A percentile compares a stretch with the other conserved stretches of the same genome.
Conservation (phyloP, 208 protist species). For the Herpetomonas samuelpessoai region DNA sequence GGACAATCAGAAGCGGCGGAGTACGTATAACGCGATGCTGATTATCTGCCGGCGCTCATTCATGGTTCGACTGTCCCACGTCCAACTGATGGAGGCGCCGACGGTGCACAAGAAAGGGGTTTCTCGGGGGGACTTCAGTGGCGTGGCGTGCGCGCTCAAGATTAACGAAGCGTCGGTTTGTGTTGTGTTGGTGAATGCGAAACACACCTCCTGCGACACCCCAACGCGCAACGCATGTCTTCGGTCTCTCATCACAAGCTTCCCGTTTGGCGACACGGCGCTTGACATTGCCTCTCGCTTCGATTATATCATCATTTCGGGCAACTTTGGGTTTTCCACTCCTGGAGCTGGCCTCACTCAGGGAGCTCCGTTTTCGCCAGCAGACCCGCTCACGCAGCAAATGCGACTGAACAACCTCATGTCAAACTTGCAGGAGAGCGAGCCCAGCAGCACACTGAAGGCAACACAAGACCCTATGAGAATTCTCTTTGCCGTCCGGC, state of each 20-base stretch:
- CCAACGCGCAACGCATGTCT: constrained; percentile 33
- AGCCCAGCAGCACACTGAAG: constrained; percentile 36
- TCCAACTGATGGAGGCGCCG: constrained; percentile 47
- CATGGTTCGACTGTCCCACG: constrained; percentile 55
- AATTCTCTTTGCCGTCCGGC: constrained; percentile 46
- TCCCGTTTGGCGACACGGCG: constrained; percentile 45
- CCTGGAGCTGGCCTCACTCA: not conserved
- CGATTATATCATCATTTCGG: constrained; percentile 72
- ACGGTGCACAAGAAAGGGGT: constrained; percentile 24
- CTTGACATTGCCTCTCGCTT: constrained; percentile 63
- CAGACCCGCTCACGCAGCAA: constrained; percentile 53
- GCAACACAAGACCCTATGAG: constrained; percentile 36
- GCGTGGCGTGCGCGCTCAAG: constrained; percentile 41
- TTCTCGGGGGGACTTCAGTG: constrained; percentile 43
- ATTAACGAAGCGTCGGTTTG: constrained; percentile 67
- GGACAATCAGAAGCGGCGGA: constrained; percentile 26
- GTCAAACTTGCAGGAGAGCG: constrained; percentile 58
- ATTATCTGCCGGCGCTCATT: constrained; percentile 63
- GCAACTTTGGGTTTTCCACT: constrained; percentile 46
- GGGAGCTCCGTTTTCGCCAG: constrained; percentile 37
- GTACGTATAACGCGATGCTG: constrained; percentile 48
- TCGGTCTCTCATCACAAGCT: constrained; percentile 45
- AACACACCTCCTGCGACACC: constrained; percentile 14
- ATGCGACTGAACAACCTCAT: constrained; percentile 58
- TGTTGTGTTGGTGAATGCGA: constrained; percentile 51